These are phyloP conservation scores for Cyclanthera cordifolia DNA, from an alignment of 306 rosid genomes.

Conservation along the genomic window DNA sequence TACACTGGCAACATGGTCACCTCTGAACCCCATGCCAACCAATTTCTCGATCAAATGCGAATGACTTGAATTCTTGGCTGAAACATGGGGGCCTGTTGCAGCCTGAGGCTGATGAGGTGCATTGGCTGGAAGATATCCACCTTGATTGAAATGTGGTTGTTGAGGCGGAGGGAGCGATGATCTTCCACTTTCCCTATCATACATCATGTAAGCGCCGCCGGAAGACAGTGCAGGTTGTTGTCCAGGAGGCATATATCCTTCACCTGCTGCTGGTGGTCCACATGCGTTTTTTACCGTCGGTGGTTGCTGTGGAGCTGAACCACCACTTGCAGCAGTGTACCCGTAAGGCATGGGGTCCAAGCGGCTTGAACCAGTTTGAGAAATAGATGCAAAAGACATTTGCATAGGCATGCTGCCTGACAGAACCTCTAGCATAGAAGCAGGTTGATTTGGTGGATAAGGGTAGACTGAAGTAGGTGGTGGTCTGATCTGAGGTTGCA, in stretches of 20 bases:
- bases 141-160: constrained; percentile 50
- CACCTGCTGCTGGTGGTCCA: constrained; percentile 40
- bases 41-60: constrained; percentile 72
- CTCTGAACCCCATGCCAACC: constrained; percentile 77
- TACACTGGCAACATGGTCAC: constrained; percentile 58
- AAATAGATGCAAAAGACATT: constrained; percentile 66
- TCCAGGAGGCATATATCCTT: constrained; percentile 46
- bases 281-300: constrained; percentile 59
- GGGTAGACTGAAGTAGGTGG: constrained; percentile 8
- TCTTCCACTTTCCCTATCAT: constrained; percentile 66
- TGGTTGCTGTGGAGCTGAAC: constrained; percentile 71
- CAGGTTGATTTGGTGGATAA: constrained; percentile 16
- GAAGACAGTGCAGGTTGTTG: constrained; percentile 39
- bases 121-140: constrained; percentile 64
- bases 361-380: constrained; percentile 53
- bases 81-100: constrained; percentile 26
- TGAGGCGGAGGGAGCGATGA: constrained; percentile 41
- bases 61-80: constrained; percentile 48
- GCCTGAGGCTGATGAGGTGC: constrained; percentile 45
- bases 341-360: constrained; percentile 58
- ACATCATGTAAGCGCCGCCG: constrained; percentile 64
- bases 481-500: constrained; percentile 15
- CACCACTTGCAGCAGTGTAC: constrained; percentile 46
- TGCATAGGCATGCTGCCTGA: constrained; percentile 48
- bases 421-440: constrained; percentile 7